These are phyloP conservation scores for Urtica urens DNA, from an alignment of 306 rosid species.

Conservation along the genomic window DNA sequence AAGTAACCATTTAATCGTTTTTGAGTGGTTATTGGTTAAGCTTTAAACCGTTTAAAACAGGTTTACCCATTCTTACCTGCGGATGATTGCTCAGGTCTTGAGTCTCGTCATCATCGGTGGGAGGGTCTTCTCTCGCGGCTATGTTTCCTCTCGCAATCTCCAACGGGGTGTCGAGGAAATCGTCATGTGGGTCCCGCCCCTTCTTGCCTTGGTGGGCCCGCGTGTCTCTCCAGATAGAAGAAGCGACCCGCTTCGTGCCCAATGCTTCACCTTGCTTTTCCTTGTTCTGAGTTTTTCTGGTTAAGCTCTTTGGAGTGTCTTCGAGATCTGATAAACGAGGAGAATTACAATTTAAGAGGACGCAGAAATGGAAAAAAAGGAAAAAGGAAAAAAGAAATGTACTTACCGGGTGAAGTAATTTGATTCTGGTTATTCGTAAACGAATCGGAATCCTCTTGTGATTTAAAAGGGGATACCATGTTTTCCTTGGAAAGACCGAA, in stretches of 20 bases:
- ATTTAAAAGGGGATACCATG: slow-evolving; percentile 28
- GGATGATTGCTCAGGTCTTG: too few relatives aligned
- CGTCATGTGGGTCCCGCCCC: slow-evolving; percentile 75
- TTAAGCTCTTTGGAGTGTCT: too few relatives aligned
- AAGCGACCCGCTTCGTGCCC: slow-evolving; percentile 56
- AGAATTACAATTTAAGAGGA: too few relatives aligned
- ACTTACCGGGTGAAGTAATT: slow-evolving; percentile 40
- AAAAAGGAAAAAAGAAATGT: slow-evolving; percentile 2
- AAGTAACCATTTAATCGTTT: slow-evolving; percentile 34
- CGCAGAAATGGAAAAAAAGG: slow-evolving; percentile 1
- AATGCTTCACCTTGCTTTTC: slow-evolving; percentile 15
- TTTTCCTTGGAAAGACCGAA: slow-evolving; percentile 43
- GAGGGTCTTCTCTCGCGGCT: slow-evolving; percentile 24
- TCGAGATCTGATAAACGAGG: too few relatives aligned
- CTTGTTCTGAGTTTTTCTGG: slow-evolving; percentile 26
- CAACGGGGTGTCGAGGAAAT: slow-evolving; percentile 87
- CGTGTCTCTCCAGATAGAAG: slow-evolving; percentile 75
- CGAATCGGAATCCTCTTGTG: slow-evolving; percentile 28
- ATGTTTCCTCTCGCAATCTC: slow-evolving; percentile 59
- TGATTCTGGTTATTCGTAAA: slow-evolving; percentile 22
- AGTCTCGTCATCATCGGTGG: slow-evolving; percentile 56
- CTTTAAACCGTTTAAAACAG: too few relatives aligned
- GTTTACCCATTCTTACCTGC: too few relatives aligned
- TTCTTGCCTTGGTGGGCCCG: slow-evolving; percentile 54
- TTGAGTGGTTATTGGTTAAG: too few relatives aligned